These are phyloP conservation scores for Mortierella sp. DNA, from an alignment of 371 early-diverging fungal species.

Conservation along the genomic window DNA sequence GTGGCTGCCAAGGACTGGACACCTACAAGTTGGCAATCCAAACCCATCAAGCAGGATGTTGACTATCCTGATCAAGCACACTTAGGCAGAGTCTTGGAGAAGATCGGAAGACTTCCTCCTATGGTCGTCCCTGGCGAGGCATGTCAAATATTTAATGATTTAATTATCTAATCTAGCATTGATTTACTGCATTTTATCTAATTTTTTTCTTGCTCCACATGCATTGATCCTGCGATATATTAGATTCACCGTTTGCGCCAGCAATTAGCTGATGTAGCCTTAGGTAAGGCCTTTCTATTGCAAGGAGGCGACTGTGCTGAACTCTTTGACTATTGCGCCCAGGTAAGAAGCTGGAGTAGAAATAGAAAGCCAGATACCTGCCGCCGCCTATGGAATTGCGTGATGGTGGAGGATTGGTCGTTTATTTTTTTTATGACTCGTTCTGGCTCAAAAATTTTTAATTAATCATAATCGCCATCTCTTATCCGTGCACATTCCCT, in stretches of 20 bases:
- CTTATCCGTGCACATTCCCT: background rate
- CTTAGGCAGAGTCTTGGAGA: conserved; percentile 78
- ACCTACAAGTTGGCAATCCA: conserved; percentile 84
- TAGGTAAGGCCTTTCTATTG: conserved; percentile 91
- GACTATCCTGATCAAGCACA: conserved; percentile 83
- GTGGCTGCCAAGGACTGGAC: conserved; percentile 72
- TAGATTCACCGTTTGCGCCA: conserved; percentile 86
- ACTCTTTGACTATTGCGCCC: conserved; percentile 95
- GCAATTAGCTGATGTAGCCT: conserved; percentile 90
- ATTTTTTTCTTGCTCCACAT: conserved; percentile 3
- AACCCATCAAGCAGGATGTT: conserved; percentile 93
- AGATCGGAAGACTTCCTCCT: conserved; percentile 89
- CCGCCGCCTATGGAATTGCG: background rate
- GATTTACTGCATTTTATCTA: background rate
- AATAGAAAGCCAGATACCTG: background rate
- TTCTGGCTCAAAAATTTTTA: conserved; percentile 22
- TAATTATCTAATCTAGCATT: background rate
- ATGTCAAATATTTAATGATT: conserved; percentile 11
- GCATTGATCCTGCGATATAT: conserved; percentile 2
- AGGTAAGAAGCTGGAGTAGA: conserved; percentile 61
- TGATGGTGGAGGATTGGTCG: background rate
- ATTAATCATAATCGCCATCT: background rate
- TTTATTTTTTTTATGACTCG: conserved; percentile 29
- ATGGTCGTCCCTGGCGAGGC: conserved; percentile 93
- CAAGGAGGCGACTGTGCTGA: conserved; percentile 99